These are phyloP conservation scores for Candida montana DNA, from an alignment of 805 yeast genomes.

Conservation along the genomic window DNA sequence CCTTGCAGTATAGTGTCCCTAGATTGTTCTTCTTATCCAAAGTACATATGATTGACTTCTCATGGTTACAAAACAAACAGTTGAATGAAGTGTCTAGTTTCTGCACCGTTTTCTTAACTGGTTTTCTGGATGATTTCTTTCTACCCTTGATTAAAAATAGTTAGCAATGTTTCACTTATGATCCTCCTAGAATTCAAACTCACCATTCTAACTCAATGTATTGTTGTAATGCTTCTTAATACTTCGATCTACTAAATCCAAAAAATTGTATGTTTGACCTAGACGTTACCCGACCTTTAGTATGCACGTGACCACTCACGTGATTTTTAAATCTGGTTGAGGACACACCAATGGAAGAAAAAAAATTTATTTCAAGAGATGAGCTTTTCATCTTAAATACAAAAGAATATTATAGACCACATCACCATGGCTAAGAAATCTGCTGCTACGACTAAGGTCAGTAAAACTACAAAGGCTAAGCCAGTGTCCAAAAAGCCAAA, in stretches of 20 bases:
- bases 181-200: too few species aligned
- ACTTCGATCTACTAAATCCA: too few species aligned
- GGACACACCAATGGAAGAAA: conserved; percentile 3
- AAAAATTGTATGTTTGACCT: too few species aligned
- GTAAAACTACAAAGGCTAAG: conserved; percentile 14
- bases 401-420: not conserved
- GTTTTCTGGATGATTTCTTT: conserved; percentile 79
- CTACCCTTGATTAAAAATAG: conserved; percentile 48
- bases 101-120: conserved; percentile 72
- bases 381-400: conserved; percentile 5
- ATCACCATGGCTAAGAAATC: conserved; percentile 11
- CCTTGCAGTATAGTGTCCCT: conserved; percentile 83
- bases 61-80: conserved; percentile 94
- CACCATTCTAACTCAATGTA: too few species aligned
- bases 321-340: not conserved
- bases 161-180: too few species aligned
- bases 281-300: not conserved
- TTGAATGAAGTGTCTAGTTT: conserved; percentile 78
- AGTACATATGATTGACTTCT: conserved; percentile 81
- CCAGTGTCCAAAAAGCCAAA: conserved; percentile 21
- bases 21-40: conserved; percentile 81
- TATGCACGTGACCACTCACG: not conserved
- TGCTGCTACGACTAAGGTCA: conserved; percentile 6
- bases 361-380: conserved; percentile 18
- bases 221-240: too few species aligned